Evolutionary conservation across 352 stramenopile genomes (phyloP).

Genomic region (Pythium utonaiense): DNA sequence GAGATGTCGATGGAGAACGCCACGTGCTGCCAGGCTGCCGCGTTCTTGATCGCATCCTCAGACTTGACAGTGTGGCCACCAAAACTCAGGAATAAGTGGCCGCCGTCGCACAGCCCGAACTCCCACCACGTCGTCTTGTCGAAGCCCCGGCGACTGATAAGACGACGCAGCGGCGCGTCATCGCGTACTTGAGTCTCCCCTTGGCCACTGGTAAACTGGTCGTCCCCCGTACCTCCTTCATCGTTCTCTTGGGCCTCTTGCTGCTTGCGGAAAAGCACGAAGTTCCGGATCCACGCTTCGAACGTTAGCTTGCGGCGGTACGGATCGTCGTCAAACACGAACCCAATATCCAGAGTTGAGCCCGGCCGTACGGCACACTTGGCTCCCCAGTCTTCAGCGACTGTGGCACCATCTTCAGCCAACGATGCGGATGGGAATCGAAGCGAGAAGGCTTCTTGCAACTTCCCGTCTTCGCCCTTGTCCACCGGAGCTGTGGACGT

Average conservation of each 20-base stretch:
- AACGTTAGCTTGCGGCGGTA: slow-evolving; percentile 77
- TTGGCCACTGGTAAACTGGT: background rate
- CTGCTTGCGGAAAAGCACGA: slow-evolving; percentile 36
- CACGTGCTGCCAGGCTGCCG: slow-evolving; percentile 58
- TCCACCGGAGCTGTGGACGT: slow-evolving; percentile 68
- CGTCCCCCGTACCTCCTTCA: slow-evolving; percentile 1
- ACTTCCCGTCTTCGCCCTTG: slow-evolving; percentile 59
- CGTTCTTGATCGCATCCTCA: slow-evolving; percentile 38
- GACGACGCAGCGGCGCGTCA: slow-evolving; percentile 5
- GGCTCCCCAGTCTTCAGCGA: slow-evolving; percentile 35
- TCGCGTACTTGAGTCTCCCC: background rate
- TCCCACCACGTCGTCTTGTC: slow-evolving; percentile 36
- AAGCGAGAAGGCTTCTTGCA: slow-evolving; percentile 66
- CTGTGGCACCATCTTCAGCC: background rate
- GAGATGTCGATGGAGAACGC: slow-evolving; percentile 65
- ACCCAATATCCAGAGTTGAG: slow-evolving; percentile 64
- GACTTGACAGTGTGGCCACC: slow-evolving; percentile 38
- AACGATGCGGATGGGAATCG: slow-evolving; percentile 36
- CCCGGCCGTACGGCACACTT: slow-evolving; percentile 48
- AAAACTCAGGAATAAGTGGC: slow-evolving; percentile 46
- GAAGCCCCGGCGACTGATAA: slow-evolving; percentile 14
- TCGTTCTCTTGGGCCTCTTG: slow-evolving; percentile 27
- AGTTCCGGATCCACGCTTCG: slow-evolving; percentile 73
- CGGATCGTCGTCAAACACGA: slow-evolving; percentile 74
- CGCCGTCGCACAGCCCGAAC: slow-evolving; percentile 40